Evolutionary conservation across 345 rosid genomes (phyloP).

Genomic region (Ricinus communis): DNA sequence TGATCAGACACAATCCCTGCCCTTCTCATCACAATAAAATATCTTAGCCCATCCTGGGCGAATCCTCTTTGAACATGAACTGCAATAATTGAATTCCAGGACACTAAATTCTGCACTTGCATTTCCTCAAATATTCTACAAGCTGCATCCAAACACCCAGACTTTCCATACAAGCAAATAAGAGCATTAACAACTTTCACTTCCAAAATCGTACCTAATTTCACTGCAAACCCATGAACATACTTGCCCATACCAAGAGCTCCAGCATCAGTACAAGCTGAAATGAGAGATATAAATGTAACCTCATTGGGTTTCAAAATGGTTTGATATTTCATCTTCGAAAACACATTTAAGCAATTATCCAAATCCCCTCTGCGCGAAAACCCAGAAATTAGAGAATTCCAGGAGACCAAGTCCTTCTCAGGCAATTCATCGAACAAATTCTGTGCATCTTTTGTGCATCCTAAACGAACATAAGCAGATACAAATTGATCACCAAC

Average conservation of each 20-base stretch:
- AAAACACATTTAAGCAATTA: constrained; percentile 37
- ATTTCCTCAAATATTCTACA: constrained; percentile 44
- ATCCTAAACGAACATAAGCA: constrained; percentile 38
- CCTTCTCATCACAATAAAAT: constrained; percentile 48
- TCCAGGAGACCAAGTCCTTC: constrained; percentile 64
- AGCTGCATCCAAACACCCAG: constrained; percentile 37
- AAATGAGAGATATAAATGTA: constrained; percentile 50
- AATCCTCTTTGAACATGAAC: constrained; percentile 39
- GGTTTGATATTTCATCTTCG: constrained; percentile 41
- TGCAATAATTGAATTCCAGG: constrained; percentile 65
- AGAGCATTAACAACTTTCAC: constrained; percentile 56
- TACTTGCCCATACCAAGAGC: constrained; percentile 45
- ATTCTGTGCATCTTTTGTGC: constrained; percentile 37
- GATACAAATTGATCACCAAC: constrained; percentile 62
- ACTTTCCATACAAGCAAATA: constrained; percentile 61
- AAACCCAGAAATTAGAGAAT: constrained; percentile 57
- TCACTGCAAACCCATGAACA: constrained; percentile 55
- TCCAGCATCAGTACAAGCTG: constrained; percentile 43
- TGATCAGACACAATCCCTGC: constrained; percentile 49
- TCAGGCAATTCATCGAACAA: constrained; percentile 69
- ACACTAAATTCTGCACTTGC: constrained; percentile 46
- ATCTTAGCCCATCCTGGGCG: constrained; percentile 38
- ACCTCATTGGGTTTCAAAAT: constrained; percentile 49
- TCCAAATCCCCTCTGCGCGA: constrained; percentile 38
- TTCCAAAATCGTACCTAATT: constrained; percentile 45